A percentile compares a stretch with the other conserved stretches of the same genome.
Conservation (phyloP, 2,329 filamentous ascomycete genomes). For the Tolypocladium amazonense region DNA sequence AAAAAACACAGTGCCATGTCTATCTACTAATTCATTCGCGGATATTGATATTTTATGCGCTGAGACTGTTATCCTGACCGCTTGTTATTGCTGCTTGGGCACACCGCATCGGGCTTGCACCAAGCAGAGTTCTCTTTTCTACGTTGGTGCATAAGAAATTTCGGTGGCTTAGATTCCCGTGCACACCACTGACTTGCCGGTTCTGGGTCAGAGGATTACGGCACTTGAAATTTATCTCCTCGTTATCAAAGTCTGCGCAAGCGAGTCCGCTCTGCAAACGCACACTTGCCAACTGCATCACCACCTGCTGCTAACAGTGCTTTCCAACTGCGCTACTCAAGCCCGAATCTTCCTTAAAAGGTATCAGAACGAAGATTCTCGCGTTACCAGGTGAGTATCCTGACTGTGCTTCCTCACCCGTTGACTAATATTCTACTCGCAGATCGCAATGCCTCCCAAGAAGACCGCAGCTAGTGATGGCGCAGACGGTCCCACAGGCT, state of each 20-base stretch:
- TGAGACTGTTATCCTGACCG: background rate
- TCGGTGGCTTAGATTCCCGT: background rate
- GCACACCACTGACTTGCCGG: background rate
- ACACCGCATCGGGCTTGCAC: background rate
- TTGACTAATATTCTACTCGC: background rate
- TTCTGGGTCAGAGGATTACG: no score
- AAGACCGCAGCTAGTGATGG: conserved; percentile 12
- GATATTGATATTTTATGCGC: background rate
- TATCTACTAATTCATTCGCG: no score
- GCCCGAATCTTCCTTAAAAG: background rate
- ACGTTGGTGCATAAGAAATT: background rate
- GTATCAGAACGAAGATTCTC: background rate
- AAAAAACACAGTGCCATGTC: background rate
- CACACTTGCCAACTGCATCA: background rate
- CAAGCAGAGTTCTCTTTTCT: background rate
- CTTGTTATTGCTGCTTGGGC: background rate
- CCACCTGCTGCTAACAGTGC: background rate
- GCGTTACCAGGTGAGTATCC: background rate
- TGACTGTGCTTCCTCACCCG: background rate
- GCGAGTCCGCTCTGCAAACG: background rate
- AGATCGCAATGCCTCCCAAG: conserved; percentile 20
- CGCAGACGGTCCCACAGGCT: conserved; percentile 9
- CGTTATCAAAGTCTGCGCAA: no score
- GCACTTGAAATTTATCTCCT: background rate
- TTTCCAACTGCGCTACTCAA: background rate